phyloP scores from a whole-genome alignment of 2,329 filamentous ascomycete genomes.

The Penicillium sp. region DNA sequence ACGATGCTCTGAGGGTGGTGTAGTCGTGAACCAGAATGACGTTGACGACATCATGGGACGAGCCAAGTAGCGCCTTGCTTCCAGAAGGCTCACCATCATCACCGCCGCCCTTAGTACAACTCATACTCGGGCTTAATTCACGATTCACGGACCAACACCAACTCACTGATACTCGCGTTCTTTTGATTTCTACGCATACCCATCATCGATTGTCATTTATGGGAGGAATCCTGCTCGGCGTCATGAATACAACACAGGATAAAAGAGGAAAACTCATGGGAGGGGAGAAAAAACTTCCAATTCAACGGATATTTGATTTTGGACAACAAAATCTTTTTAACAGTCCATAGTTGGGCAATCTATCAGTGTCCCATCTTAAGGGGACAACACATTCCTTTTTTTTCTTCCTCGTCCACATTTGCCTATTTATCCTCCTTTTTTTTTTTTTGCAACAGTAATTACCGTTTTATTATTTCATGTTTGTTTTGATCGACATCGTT shows the following conservation, averaged over 20 bases:
- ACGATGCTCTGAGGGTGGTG: conserved; percentile 84
- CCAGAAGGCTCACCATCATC: conserved; percentile 1
- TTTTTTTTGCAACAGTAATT: neutral
- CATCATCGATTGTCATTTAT: conserved; percentile 22
- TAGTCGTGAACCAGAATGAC: conserved; percentile 84
- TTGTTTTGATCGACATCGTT: neutral
- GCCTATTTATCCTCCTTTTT: neutral
- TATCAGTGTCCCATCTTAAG: neutral
- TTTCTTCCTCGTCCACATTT: neutral
- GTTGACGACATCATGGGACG: conserved; percentile 73
- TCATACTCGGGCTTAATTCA: conserved; percentile 13
- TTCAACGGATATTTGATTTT: neutral
- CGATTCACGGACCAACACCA: conserved; percentile 21
- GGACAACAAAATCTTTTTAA: neutral
- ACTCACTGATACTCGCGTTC: conserved; percentile 11
- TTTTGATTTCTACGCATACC: conserved; percentile 30
- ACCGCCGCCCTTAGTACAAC: neutral
- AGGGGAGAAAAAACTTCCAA: conserved; percentile 1
- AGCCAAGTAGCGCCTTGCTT: conserved; percentile 25
- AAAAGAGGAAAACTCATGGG: conserved; percentile 7
- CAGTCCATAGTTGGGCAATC: conserved; percentile 1
- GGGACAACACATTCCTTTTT: neutral
- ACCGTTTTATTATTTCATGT: neutral
- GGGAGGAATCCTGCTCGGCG: conserved; percentile 18
- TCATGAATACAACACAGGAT: conserved; percentile 20